These are phyloP conservation scores for Cladosporium oxysporum DNA, from an alignment of 2,329 filamentous ascomycete species.

Conservation along the genomic window DNA sequence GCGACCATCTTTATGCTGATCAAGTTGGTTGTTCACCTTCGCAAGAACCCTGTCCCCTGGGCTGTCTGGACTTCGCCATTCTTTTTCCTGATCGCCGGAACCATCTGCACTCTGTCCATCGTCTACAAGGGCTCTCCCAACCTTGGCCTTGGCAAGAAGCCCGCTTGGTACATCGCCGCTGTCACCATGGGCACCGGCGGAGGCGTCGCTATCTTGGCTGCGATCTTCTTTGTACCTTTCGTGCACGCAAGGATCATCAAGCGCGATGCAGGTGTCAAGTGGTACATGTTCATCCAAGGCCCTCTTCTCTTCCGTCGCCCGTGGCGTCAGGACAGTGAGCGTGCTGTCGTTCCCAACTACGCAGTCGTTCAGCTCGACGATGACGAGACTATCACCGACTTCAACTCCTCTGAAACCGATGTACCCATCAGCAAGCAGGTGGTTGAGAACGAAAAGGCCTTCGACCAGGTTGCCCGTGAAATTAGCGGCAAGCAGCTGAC, in stretches of 20 bases:
- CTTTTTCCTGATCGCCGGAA: conserved; percentile 53
- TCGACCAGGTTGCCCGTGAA: conserved; percentile 40
- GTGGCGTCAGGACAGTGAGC: conserved; percentile 53
- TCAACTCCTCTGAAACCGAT: conserved; percentile 12
- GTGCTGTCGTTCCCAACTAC: conserved; percentile 69
- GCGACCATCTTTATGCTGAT: conserved; percentile 53
- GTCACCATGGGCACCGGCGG: conserved; percentile 48
- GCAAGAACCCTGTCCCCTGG: conserved; percentile 52
- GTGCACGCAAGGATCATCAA: conserved; percentile 35
- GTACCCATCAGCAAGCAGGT: conserved; percentile 16
- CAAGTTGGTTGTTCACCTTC: conserved; percentile 54
- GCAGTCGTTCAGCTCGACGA: conserved; percentile 70
- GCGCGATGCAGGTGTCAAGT: conserved; percentile 36
- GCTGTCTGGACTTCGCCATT: conserved; percentile 51
- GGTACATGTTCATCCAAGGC: conserved; percentile 38
- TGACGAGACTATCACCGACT: not conserved
- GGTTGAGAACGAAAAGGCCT: conserved; percentile 39
- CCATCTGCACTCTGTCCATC: conserved; percentile 59
- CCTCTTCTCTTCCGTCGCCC: conserved; percentile 54
- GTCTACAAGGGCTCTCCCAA: conserved; percentile 51
- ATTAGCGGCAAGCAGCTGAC: conserved; percentile 47
- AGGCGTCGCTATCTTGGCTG: conserved; percentile 44
- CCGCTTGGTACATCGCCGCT: conserved; percentile 49
- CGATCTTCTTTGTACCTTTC: conserved; percentile 42
- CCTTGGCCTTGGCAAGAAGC: conserved; percentile 48